Evolutionary conservation across 805 yeast species (phyloP), one percentile per base, ranked within the genome.

Genomic region (Nakazawaea pomicola): DNA sequence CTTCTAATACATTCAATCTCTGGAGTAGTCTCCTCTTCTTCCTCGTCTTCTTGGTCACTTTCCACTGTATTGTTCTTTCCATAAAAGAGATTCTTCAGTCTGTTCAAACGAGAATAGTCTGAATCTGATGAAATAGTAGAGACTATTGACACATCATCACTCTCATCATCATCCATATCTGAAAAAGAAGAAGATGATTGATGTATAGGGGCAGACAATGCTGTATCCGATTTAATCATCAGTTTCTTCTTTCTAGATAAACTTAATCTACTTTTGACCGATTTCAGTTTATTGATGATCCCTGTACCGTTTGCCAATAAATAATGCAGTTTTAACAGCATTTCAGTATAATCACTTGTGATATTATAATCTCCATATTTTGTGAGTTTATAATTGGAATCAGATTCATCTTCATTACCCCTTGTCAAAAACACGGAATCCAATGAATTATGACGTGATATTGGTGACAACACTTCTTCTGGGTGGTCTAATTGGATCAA

Each of bases 401-500:
- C 19, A 2, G 17, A 19, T 15, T 20, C 30, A 24, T 16, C 12
- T 11, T 6, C 18, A 9, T 14, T 17, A 11, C 11, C 8, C 16
- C 9, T 17, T n/a, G 11, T 20, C 10, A 23, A 10, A 21, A 34
- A 23, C 5, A 27, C 14, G 11, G 39, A 34, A 23, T 36, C 41
- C 6, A 6, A 21, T 20, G 47, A 40, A 3, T 14, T n/a, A 17
- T 38, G 41, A 23, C 34, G 31, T n/a, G 36, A 8, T 8, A 39
- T 19, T 4, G 40, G 44, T 3, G 40, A 17, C 32, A 50, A 50
- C n/a, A 70, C 75, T 51, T 70, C 76, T 35, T 63, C 53, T 2
- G 76, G 74, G 32, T 62, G 64, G 50, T 71, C 75, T 46, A 69
- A 67, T 38, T 68, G 64, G 11, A 69, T 56, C 3, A 59, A 47